Conservation (phyloP, 2,329 filamentous ascomycete genomes). For the Graphiopsis chlorocephala region DNA sequence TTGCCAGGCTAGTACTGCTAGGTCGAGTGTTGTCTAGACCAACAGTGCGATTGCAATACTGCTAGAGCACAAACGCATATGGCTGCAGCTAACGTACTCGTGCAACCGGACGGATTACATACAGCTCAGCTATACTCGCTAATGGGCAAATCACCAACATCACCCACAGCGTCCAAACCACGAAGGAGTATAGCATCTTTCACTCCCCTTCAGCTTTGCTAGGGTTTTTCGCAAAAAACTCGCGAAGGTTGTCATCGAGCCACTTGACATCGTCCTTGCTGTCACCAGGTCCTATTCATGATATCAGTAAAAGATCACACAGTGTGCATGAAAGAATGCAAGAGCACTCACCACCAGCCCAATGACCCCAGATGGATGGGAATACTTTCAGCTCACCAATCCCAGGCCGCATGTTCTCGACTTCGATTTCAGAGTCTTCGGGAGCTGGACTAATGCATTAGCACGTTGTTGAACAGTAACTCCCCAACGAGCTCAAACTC, state of each 20-base stretch:
- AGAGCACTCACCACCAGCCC: conserved; percentile 48
- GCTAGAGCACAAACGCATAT: not conserved
- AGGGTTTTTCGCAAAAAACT: conserved; percentile 45
- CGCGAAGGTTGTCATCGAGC: conserved; percentile 61
- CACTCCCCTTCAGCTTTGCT: not conserved
- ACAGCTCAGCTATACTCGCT: not conserved
- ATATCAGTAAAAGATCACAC: not conserved
- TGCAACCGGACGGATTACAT: not conserved
- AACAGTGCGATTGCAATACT: not conserved
- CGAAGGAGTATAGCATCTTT: not conserved
- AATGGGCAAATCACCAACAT: not conserved
- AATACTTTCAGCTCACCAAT: conserved; percentile 55
- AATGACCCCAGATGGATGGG: conserved; percentile 40
- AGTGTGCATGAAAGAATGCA: not conserved
- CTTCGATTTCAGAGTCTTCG: conserved; percentile 74
- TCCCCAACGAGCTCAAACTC: conserved; percentile 29
- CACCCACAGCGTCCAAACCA: not conserved
- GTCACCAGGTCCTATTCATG: conserved; percentile 60
- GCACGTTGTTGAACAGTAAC: not conserved
- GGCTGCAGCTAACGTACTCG: not conserved
- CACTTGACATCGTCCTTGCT: conserved; percentile 69
- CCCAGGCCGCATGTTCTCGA: conserved; percentile 59
- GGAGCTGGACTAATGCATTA: conserved; percentile 46
- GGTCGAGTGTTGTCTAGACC: not conserved
- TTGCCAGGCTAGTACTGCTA: not conserved